These are phyloP conservation scores for Lanmaoa rubissima DNA, from an alignment of 768 basidiomycete species.

Conservation along the genomic window DNA sequence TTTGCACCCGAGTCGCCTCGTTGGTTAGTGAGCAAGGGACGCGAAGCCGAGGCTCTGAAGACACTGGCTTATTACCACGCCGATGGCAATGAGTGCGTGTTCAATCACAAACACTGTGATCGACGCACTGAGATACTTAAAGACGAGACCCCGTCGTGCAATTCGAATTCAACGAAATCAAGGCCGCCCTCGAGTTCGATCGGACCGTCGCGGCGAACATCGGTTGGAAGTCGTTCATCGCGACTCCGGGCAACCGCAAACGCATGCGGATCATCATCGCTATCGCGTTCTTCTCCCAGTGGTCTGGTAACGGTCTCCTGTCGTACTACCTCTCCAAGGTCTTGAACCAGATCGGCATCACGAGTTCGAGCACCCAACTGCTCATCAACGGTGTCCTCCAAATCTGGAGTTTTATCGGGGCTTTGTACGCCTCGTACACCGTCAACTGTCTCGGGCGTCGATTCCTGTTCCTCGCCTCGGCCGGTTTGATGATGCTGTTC, in stretches of 20 bases:
- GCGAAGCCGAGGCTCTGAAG: constrained; percentile 61
- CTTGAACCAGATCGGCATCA: constrained; percentile 62
- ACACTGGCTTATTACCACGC: constrained; percentile 83
- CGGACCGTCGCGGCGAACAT: constrained; percentile 53
- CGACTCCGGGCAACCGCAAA: constrained; percentile 64
- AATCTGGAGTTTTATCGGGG: constrained; percentile 33
- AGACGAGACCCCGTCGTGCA: constrained; percentile 64
- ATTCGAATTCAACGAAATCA: constrained; percentile 81
- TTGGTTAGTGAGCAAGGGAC: constrained; percentile 76
- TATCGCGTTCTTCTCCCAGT: constrained; percentile 71
- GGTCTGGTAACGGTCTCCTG: constrained; percentile 72
- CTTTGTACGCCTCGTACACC: constrained; percentile 14
- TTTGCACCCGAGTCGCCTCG: constrained; percentile 82
- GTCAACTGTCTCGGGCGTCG: constrained; percentile 69
- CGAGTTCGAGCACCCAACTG: constrained; percentile 49
- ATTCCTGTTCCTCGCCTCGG: constrained; percentile 60
- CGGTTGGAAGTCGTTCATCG: constrained; percentile 67
- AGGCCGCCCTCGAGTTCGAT: constrained; percentile 73
- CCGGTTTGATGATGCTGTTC: constrained; percentile 56
- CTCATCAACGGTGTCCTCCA: constrained; percentile 64
- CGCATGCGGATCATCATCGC: constrained; percentile 67
- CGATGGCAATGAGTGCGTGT: constrained; percentile 57
- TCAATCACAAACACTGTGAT: background rate
- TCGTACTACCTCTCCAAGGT: constrained; percentile 75
- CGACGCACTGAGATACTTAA: background rate